Percentiles rank a stretch among this genome's conserved stretches.
These are phyloP conservation scores for Dryas alaskensis DNA, from an alignment of 306 rosid genomes.

Conservation along the genomic window DNA sequence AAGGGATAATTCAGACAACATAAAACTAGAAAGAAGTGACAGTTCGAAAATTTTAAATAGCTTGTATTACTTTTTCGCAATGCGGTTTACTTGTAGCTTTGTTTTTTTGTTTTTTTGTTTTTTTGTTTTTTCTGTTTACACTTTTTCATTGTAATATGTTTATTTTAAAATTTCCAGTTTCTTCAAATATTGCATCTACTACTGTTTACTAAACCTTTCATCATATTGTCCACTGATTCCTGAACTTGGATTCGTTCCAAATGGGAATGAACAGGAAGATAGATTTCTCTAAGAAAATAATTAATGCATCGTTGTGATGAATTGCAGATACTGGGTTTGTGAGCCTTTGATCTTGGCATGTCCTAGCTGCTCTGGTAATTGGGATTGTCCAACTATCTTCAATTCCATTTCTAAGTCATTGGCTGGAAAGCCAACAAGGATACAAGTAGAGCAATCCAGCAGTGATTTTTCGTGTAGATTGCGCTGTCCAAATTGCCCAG, in stretches of 20 bases:
- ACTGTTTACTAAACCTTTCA: too few species aligned
- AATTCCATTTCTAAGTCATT: constrained; percentile 50
- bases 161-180: too few species aligned
- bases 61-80: too few species aligned
- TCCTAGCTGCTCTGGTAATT: constrained; percentile 72
- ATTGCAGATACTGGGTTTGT: constrained; percentile 70
- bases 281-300: constrained; percentile 10
- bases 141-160: too few species aligned
- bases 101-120: too few species aligned
- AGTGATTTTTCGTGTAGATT: constrained; percentile 63
- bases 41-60: too few species aligned
- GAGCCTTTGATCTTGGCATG: constrained; percentile 72
- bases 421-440: constrained; percentile 41
- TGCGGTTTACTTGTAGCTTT: too few species aligned
- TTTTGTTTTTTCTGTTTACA: too few species aligned
- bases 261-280: neutral
- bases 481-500: constrained; percentile 75
- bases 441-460: constrained; percentile 38
- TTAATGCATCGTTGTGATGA: constrained; percentile 26
- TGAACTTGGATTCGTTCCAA: neutral
- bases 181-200: too few species aligned
- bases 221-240: too few species aligned
- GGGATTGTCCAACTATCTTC: constrained; percentile 70
- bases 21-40: too few species aligned
- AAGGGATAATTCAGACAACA: too few species aligned